These are phyloP conservation scores for Saccharomycopsis sp. DNA, from an alignment of 805 yeast species.

Conservation along the genomic window DNA sequence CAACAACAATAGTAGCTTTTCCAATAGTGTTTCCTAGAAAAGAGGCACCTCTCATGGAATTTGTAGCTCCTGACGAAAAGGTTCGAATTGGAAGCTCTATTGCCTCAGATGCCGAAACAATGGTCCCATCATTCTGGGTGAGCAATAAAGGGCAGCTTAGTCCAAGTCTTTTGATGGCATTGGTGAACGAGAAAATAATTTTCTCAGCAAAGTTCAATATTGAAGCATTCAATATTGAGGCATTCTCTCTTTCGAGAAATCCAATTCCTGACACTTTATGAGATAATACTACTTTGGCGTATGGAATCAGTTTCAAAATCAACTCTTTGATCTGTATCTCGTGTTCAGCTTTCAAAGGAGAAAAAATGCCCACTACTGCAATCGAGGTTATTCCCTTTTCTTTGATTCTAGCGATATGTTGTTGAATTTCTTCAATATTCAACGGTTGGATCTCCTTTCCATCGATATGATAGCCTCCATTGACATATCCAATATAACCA, in stretches of 20 bases:
- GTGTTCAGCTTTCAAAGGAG: conserved; percentile 34
- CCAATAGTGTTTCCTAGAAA: conserved; percentile 28
- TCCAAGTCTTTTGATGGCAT: conserved; percentile 33
- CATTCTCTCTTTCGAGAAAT: conserved; percentile 40
- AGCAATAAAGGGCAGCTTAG: conserved; percentile 34
- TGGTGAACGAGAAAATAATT: conserved; percentile 34
- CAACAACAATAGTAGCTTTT: conserved; percentile 34
- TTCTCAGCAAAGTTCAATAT: conserved; percentile 37
- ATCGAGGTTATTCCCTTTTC: conserved; percentile 31
- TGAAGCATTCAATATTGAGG: conserved; percentile 41
- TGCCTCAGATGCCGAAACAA: conserved; percentile 36
- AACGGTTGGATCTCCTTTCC: conserved; percentile 34
- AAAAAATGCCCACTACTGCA: conserved; percentile 38
- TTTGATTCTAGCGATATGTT: conserved; percentile 30
- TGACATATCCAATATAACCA: conserved; percentile 32
- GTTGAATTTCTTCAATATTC: conserved; percentile 28
- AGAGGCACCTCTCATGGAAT: conserved; percentile 43
- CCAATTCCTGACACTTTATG: conserved; percentile 39
- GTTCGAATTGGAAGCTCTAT: conserved; percentile 38
- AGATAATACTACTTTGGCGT: conserved; percentile 33
- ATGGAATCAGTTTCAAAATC: conserved; percentile 31
- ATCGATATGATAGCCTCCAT: conserved; percentile 40
- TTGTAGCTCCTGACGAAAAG: conserved; percentile 44
- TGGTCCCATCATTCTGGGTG: conserved; percentile 46
- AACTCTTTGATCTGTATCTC: conserved; percentile 33